Evolutionary conservation across 2,329 filamentous ascomycete species (phyloP).

Genomic region (Xylariomycetidae sp.): DNA sequence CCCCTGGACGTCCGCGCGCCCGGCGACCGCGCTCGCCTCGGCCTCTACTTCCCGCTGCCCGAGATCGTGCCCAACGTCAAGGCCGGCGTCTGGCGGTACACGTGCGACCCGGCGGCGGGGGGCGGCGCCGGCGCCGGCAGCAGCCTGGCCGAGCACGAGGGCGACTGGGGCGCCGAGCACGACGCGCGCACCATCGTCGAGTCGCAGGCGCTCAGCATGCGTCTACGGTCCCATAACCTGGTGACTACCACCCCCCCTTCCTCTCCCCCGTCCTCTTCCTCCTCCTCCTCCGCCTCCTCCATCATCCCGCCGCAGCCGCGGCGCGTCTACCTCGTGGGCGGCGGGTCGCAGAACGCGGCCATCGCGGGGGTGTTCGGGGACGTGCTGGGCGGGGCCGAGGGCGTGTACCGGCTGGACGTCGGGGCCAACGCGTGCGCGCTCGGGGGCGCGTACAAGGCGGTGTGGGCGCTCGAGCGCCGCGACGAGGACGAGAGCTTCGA

Average conservation of each 20-base stretch:
- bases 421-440: conserved; percentile 93
- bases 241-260: conserved; percentile 58
- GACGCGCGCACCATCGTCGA: conserved; percentile 88
- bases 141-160: conserved; percentile 11
- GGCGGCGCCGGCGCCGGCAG: too few relatives aligned
- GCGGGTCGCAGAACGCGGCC: conserved; percentile 82
- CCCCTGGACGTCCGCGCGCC: conserved; percentile 59
- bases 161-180: conserved; percentile 54
- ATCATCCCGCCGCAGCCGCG: conserved; percentile 62
- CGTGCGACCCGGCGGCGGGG: conserved; percentile 32
- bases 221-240: conserved; percentile 75
- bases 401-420: conserved; percentile 89
- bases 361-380: conserved; percentile 82
- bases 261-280: conserved; percentile 28
- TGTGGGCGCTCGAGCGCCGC: conserved; percentile 78
- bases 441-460: conserved; percentile 91
- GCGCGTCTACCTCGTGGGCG: conserved; percentile 89
- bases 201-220: conserved; percentile 88
- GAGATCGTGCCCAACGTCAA: conserved; percentile 93
- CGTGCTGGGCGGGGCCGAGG: conserved; percentile 82
- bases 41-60: conserved; percentile 90
- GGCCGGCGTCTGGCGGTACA: conserved; percentile 83
- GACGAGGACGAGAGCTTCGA: conserved; percentile 72
- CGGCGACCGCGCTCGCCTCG: conserved; percentile 67
- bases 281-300: conserved; percentile 42